phyloP scores from a whole-genome alignment of 2,329 filamentous ascomycete species.

The Thelonectria olida region DNA sequence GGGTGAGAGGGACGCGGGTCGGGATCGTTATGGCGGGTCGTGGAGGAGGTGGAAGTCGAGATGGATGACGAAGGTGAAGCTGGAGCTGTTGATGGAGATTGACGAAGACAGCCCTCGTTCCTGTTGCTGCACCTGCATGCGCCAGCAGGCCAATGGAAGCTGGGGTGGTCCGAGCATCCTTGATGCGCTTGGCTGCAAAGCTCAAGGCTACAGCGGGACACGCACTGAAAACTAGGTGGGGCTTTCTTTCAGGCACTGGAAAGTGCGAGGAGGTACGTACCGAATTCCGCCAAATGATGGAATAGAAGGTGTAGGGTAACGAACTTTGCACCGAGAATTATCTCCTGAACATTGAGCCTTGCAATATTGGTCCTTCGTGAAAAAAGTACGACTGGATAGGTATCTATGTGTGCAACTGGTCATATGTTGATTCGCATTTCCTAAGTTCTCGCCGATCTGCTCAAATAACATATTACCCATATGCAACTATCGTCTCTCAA shows the following conservation, averaged over 20 bases:
- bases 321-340: too few species aligned
- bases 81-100: constrained; percentile 29
- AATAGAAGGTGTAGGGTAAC: constrained; percentile 10
- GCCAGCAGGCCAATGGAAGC: constrained; percentile 35
- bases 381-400: too few species aligned
- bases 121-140: constrained; percentile 30
- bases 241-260: neutral
- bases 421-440: too few species aligned
- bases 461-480: too few species aligned
- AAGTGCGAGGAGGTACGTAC: constrained; percentile 18
- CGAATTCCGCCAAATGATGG: too few species aligned
- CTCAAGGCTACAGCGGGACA: constrained; percentile 46
- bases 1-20: constrained; percentile 5
- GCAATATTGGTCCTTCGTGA: too few species aligned
- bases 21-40: neutral
- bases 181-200: constrained; percentile 33
- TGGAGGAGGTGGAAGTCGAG: constrained; percentile 7
- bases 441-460: too few species aligned
- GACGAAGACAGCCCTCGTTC: constrained; percentile 32
- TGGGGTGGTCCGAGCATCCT: constrained; percentile 26
- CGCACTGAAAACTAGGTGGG: constrained; percentile 37
- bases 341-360: too few species aligned
- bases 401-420: too few species aligned
- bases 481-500: too few species aligned
- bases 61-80: constrained; percentile 38